phyloP scores from a whole-genome alignment of 768 basidiomycete genomes.

The Mycena haematopus region DNA sequence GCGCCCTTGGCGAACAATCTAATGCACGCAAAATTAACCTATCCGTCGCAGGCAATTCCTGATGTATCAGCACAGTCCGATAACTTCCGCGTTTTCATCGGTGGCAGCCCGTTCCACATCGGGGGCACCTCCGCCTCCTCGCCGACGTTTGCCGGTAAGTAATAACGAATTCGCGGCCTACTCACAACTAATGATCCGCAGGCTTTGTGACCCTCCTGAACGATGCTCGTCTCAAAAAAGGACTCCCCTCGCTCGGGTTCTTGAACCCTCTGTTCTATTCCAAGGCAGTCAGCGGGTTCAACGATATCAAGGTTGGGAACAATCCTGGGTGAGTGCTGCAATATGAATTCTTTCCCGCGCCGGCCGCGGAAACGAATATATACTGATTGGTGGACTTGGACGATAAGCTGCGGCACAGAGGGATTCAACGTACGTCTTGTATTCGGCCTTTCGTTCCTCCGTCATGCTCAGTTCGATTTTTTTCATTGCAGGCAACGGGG shows the following conservation, averaged over 20 bases:
- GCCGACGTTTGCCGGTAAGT: constrained; percentile 37
- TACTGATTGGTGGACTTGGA: neutral
- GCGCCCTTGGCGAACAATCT: constrained; percentile 12
- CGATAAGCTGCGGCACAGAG: constrained; percentile 53
- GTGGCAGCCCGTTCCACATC: constrained; percentile 26
- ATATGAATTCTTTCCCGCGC: neutral
- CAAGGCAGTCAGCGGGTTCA: constrained; percentile 47
- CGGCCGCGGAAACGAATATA: too few species aligned
- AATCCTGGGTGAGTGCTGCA: constrained; percentile 48
- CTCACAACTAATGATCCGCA: constrained; percentile 28
- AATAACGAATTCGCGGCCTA: too few species aligned
- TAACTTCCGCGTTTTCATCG: constrained; percentile 32
- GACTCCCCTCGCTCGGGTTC: constrained; percentile 60
- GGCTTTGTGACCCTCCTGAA: constrained; percentile 68
- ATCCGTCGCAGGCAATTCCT: constrained; percentile 33
- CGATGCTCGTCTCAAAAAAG: constrained; percentile 55
- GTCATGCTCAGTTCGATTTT: constrained; percentile 1
- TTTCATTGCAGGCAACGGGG: constrained; percentile 47
- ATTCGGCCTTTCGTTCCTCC: neutral
- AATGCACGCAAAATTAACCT: neutral
- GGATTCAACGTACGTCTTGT: constrained; percentile 61
- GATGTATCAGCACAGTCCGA: constrained; percentile 40
- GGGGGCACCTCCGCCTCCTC: constrained; percentile 38
- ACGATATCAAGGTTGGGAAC: constrained; percentile 62
- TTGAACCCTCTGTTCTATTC: constrained; percentile 68